Conservation (phyloP, 305 asterid species). For the Fraxinus sp. region DNA sequence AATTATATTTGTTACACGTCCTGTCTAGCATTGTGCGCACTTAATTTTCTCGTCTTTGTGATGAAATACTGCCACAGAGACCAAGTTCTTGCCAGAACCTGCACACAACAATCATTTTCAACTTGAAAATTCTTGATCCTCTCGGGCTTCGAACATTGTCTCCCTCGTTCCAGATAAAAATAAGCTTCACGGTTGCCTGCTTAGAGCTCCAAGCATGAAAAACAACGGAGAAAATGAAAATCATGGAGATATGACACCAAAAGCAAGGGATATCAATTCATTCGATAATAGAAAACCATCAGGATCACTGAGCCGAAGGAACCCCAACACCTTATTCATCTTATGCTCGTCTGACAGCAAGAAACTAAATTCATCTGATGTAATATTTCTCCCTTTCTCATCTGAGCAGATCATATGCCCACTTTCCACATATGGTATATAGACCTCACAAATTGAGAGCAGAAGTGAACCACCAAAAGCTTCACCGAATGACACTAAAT, state of each 20-base stretch:
- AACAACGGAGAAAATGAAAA: constrained; percentile 2
- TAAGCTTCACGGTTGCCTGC: not conserved
- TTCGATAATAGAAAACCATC: constrained; percentile 85
- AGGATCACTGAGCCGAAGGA: constrained; percentile 76
- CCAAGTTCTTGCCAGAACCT: not conserved
- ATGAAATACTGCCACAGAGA: not conserved
- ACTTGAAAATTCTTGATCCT: not conserved
- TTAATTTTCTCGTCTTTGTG: not conserved
- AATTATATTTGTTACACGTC: not conserved
- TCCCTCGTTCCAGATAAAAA: not conserved
- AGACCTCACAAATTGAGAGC: constrained; percentile 60
- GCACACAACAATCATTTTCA: not conserved
- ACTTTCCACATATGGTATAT: constrained; percentile 50
- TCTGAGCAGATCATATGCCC: constrained; percentile 68
- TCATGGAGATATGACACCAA: constrained; percentile 49
- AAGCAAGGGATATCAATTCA: constrained; percentile 84
- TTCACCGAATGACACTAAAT: constrained; percentile 55
- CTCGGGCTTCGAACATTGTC: not conserved
- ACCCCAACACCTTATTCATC: constrained; percentile 38
- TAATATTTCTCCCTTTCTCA: constrained; percentile 40
- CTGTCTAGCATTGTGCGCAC: not conserved
- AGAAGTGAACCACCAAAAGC: constrained; percentile 56
- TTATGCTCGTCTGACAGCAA: constrained; percentile 25
- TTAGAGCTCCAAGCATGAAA: constrained; percentile 7
- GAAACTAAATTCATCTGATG: constrained; percentile 40